These are phyloP conservation scores for Begonia peltatifolia DNA, from an alignment of 306 rosid genomes.

Conservation along the genomic window DNA sequence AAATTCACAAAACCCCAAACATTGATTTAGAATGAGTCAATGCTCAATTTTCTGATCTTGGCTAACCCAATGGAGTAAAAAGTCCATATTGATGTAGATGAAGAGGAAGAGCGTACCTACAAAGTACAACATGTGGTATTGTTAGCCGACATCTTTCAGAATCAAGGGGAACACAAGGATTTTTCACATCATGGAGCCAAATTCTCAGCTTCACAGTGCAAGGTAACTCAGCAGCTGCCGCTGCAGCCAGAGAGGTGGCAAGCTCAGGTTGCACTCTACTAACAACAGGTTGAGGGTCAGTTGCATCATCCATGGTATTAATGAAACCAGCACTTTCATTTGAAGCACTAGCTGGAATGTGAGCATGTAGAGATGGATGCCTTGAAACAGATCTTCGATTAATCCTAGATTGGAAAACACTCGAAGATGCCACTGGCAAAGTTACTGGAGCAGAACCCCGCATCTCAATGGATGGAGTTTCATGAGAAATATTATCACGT, in stretches of 20 bases:
- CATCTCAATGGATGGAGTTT: slow-evolving; percentile 27
- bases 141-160: slow-evolving; percentile 57
- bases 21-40: too few species aligned
- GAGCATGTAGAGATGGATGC: slow-evolving; percentile 43
- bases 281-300: slow-evolving; percentile 54
- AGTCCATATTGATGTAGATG: too few species aligned
- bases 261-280: slow-evolving; percentile 73
- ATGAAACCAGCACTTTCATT: slow-evolving; percentile 32
- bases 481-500: slow-evolving; percentile 25
- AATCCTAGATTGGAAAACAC: slow-evolving; percentile 44
- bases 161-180: slow-evolving; percentile 57
- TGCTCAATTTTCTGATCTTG: too few species aligned
- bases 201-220: slow-evolving; percentile 91
- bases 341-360: slow-evolving; percentile 34
- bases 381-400: slow-evolving; percentile 48
- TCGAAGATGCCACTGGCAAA: slow-evolving; percentile 41
- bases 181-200: slow-evolving; percentile 78
- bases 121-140: slow-evolving; percentile 90
- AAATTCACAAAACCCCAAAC: not conserved
- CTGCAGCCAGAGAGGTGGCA: slow-evolving; percentile 71
- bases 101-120: slow-evolving; percentile 46
- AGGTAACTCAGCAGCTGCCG: slow-evolving; percentile 88
- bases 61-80: too few species aligned
- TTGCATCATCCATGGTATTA: slow-evolving; percentile 29
- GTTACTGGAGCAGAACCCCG: slow-evolving; percentile 22